Conservation (phyloP, 2,329 filamentous ascomycete species). For the Aureobasidium vineae region DNA sequence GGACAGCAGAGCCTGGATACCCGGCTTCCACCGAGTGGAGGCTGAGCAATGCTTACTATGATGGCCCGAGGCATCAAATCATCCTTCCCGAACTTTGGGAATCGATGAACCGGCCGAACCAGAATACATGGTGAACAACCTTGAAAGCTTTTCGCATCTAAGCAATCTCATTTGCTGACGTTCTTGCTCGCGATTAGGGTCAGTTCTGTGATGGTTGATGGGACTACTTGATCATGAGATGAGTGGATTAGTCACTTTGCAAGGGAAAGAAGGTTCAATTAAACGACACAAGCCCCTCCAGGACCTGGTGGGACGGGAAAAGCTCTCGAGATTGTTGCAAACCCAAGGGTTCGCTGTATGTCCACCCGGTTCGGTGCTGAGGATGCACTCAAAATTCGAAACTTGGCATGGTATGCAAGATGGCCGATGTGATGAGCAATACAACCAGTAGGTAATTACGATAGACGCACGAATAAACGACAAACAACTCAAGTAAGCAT, state of each 20-base stretch:
- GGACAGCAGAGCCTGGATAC: background rate
- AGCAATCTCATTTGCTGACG: background rate
- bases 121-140: background rate
- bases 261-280: background rate
- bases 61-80: background rate
- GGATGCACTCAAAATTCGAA: too few relatives aligned
- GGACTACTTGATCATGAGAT: background rate
- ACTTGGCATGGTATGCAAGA: too few relatives aligned
- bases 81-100: constrained; percentile 4
- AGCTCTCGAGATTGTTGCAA: background rate
- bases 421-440: too few relatives aligned
- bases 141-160: too few relatives aligned
- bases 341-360: background rate
- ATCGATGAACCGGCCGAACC: background rate
- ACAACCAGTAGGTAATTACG: too few relatives aligned
- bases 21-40: background rate
- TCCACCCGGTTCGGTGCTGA: too few relatives aligned
- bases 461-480: too few relatives aligned
- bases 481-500: too few relatives aligned
- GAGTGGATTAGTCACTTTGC: background rate
- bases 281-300: background rate
- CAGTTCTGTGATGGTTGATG: background rate
- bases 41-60: constrained; percentile 3
- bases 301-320: background rate
- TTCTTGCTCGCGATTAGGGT: background rate